A percentile compares a stretch with the other conserved stretches of the same genome.
Conservation (phyloP, 2,329 filamentous ascomycete species). For the Pestalotiopsis sp. region DNA sequence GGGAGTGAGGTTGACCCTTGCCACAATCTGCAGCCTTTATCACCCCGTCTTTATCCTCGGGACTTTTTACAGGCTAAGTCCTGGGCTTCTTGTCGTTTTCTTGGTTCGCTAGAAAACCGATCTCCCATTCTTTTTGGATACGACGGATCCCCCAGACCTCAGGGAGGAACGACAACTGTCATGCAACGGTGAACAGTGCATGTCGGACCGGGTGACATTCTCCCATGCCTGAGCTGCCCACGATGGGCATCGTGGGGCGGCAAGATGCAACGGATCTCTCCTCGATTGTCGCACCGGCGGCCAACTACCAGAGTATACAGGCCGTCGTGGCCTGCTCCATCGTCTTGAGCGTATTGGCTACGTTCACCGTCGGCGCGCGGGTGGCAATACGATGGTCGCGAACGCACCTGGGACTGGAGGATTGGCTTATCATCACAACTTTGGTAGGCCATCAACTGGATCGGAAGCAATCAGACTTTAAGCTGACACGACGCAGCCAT, state of each 20-base stretch:
- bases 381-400: background rate
- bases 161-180: background rate
- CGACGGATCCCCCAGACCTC: background rate
- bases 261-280: background rate
- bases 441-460: background rate
- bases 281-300: too few species aligned
- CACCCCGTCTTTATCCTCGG: background rate
- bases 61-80: background rate
- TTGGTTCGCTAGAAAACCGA: background rate
- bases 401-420: background rate
- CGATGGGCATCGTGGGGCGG: constrained; percentile 3
- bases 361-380: background rate
- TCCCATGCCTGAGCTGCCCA: background rate
- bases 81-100: background rate
- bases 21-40: background rate
- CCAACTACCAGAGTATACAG: background rate
- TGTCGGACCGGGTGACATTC: background rate
- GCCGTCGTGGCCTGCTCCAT: constrained; percentile 2
- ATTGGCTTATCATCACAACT: constrained; percentile 5
- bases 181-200: constrained; percentile 1
- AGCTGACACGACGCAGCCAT: background rate
- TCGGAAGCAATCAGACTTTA: background rate
- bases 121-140: background rate
- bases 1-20: background rate
- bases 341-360: background rate